Evolutionary conservation across 2,329 filamentous ascomycete genomes (phyloP).

Genomic region (Clonostachys chloroleuca): DNA sequence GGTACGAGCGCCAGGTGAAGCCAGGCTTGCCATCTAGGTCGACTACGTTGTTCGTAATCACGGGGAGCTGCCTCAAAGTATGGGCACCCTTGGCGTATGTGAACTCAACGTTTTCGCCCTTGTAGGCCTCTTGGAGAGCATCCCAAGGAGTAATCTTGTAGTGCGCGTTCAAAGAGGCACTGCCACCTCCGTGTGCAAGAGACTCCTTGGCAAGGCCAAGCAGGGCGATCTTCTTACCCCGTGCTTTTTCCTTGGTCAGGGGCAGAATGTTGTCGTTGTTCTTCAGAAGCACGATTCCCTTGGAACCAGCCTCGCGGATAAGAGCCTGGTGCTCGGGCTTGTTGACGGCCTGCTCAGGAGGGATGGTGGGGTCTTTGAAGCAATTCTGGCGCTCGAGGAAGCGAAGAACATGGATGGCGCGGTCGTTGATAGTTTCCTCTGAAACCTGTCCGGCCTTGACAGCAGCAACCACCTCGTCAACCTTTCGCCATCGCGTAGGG

Average conservation of each 20-base stretch:
- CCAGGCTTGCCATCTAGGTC: background rate
- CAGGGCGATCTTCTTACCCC: conserved; percentile 17
- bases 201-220: conserved; percentile 23
- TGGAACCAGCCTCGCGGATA: conserved; percentile 19
- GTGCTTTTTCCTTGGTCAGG: conserved; percentile 18
- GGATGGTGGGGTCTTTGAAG: conserved; percentile 8
- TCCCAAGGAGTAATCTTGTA: conserved; percentile 22
- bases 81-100: background rate
- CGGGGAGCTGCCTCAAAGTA: conserved; percentile 1
- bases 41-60: background rate
- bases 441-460: conserved; percentile 12
- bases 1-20: background rate
- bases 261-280: conserved; percentile 54
- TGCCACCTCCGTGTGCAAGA: conserved; percentile 20
- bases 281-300: conserved; percentile 60
- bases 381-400: conserved; percentile 17
- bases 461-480: conserved; percentile 12
- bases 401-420: conserved; percentile 20
- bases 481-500: conserved; percentile 16
- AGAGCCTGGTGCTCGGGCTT: conserved; percentile 15
- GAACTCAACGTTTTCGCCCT: conserved; percentile 1
- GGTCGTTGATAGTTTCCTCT: conserved; percentile 13
- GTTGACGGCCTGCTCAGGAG: conserved; percentile 6
- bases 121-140: conserved; percentile 7
- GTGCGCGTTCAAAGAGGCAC: conserved; percentile 22